A percentile compares a stretch with the other conserved stretches of the same genome.
These are phyloP conservation scores for Metschnikowia baotianmanensis DNA, from an alignment of 805 yeast genomes.

Conservation along the genomic window DNA sequence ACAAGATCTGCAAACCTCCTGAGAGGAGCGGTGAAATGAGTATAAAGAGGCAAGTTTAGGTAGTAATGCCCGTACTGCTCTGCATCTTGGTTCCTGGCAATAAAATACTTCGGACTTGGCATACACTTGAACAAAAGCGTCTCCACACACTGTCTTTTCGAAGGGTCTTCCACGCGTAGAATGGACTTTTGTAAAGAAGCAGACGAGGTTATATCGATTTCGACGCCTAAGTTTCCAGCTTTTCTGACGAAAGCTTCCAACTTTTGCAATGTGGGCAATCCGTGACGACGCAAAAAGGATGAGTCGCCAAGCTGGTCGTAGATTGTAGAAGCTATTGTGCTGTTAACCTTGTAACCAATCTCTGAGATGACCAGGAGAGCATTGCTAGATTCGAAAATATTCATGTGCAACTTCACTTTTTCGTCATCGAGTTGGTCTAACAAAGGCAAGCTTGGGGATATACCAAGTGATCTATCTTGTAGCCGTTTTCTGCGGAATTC, in stretches of 20 bases:
- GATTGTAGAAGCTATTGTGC: slow-evolving; percentile 78
- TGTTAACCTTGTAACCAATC: slow-evolving; percentile 74
- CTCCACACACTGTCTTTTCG: slow-evolving; percentile 70
- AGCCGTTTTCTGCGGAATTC: slow-evolving; percentile 71
- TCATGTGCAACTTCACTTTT: slow-evolving; percentile 65
- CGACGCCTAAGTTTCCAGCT: slow-evolving; percentile 61
- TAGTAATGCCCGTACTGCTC: slow-evolving; percentile 77
- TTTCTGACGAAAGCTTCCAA: slow-evolving; percentile 76
- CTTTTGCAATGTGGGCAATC: slow-evolving; percentile 77
- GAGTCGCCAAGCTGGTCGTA: slow-evolving; percentile 74
- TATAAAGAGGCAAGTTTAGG: slow-evolving; percentile 78
- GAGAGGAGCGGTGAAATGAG: slow-evolving; percentile 92
- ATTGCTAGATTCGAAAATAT: slow-evolving; percentile 61
- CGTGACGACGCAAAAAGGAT: slow-evolving; percentile 84
- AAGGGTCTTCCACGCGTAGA: slow-evolving; percentile 57
- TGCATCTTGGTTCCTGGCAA: slow-evolving; percentile 84
- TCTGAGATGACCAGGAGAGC: slow-evolving; percentile 67
- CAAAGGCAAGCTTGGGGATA: slow-evolving; percentile 56
- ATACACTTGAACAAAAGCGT: slow-evolving; percentile 77
- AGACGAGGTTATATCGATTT: slow-evolving; percentile 71
- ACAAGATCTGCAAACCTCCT: slow-evolving; percentile 89
- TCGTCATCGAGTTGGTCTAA: slow-evolving; percentile 86
- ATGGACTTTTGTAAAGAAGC: slow-evolving; percentile 72
- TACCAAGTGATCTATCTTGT: slow-evolving; percentile 46
- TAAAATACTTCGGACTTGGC: slow-evolving; percentile 80